phyloP scores from a whole-genome alignment of 495 filamentous ascomycete genomes.

The Chaetomium cochliodes region DNA sequence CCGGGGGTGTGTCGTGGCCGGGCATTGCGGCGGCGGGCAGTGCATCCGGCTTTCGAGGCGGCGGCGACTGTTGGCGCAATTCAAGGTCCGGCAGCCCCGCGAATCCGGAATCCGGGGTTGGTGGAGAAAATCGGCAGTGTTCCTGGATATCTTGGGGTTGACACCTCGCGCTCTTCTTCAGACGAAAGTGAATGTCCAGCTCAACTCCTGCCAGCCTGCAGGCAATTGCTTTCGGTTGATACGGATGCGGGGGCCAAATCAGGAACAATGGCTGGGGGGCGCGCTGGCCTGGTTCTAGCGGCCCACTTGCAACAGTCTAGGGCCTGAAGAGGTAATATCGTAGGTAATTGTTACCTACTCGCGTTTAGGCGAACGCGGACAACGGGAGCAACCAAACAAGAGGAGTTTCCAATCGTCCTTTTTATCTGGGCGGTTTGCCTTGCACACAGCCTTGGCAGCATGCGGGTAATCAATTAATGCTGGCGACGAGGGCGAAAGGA shows the following conservation, averaged over 20 bases:
- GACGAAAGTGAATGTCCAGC: slow-evolving; percentile 4
- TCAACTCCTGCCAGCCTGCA: too few species aligned
- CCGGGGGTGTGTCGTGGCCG: slow-evolving; percentile 10
- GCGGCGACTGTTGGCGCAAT: background rate
- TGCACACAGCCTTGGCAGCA: background rate
- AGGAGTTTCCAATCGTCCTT: background rate
- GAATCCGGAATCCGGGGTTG: slow-evolving; percentile 8
- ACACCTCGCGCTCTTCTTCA: background rate
- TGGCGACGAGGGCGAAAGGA: too few species aligned
- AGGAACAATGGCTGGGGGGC: slow-evolving; percentile 5
- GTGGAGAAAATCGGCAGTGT: slow-evolving; percentile 8
- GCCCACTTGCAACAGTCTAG: slow-evolving; percentile 12
- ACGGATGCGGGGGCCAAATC: slow-evolving; percentile 1
- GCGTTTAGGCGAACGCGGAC: background rate
- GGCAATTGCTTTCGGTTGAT: background rate
- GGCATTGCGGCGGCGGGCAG: slow-evolving; percentile 14
- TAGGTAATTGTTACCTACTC: slow-evolving; percentile 2
- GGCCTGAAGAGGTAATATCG: slow-evolving; percentile 5
- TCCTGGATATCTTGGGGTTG: background rate
- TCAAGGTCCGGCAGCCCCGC: slow-evolving; percentile 11
- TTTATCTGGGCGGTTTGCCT: background rate
- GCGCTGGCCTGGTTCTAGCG: background rate
- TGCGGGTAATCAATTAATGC: too few species aligned
- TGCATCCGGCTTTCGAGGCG: background rate
- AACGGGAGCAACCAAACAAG: background rate